phyloP scores from a whole-genome alignment of 768 basidiomycete genomes.

The Multifurca ochricompacta region DNA sequence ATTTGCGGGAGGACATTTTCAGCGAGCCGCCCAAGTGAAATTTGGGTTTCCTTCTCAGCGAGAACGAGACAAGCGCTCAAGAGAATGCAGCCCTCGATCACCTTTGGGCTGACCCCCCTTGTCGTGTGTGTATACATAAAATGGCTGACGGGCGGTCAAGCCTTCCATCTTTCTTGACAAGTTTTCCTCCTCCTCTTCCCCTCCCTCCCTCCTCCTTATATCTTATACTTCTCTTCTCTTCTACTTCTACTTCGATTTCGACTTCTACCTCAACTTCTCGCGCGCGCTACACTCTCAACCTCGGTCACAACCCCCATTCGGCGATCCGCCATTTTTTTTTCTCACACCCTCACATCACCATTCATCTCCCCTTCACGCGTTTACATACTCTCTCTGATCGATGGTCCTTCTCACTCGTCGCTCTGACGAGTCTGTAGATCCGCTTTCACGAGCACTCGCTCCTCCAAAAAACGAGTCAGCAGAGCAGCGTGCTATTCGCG shows the following conservation, averaged over 20 bases:
- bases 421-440: background rate
- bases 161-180: background rate
- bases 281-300: no score
- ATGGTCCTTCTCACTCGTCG: background rate
- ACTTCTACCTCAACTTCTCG: no score
- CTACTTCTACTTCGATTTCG: no score
- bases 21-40: background rate
- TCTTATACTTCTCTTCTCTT: no score
- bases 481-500: constrained; percentile 19
- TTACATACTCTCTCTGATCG: no score
- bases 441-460: background rate
- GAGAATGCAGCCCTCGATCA: constrained; percentile 1
- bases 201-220: background rate
- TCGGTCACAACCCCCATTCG: no score
- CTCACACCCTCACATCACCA: no score
- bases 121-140: constrained; percentile 13
- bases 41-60: background rate
- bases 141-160: no score
- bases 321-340: no score
- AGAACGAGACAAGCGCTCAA: background rate
- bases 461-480: constrained; percentile 15
- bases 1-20: background rate
- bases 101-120: background rate
- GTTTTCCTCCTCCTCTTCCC: background rate
- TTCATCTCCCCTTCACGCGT: no score